Evolutionary conservation across 179 eudicot species (phyloP).

Genomic region (Carnegiea gigantea): DNA sequence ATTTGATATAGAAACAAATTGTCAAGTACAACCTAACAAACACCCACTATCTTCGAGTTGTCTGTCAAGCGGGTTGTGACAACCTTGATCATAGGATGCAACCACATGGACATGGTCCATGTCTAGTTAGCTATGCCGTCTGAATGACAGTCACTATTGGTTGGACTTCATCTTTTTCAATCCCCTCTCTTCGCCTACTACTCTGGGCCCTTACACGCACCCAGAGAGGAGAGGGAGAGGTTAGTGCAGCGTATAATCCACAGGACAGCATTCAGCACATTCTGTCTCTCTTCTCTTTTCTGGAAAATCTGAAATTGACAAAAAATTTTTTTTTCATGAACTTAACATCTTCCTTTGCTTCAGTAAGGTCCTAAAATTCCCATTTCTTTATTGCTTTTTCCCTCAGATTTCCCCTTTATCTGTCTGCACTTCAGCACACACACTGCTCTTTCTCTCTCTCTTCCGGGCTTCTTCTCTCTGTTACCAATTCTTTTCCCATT

Average conservation of each 20-base stretch:
- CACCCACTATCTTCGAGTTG: no score
- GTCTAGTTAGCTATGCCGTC: not conserved
- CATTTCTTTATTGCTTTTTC: not conserved
- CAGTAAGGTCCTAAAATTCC: conserved; percentile 23
- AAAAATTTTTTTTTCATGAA: not conserved
- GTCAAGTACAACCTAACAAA: no score
- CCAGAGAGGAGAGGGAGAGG: no score
- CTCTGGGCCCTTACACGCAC: not conserved
- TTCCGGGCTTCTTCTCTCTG: not conserved
- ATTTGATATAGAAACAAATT: no score
- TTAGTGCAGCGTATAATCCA: conserved; percentile 21
- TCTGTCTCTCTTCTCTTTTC: no score
- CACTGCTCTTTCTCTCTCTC: not conserved
- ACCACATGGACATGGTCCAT: not conserved
- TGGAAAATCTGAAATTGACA: conserved; percentile 23
- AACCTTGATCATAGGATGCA: no score
- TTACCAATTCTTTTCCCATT: not conserved
- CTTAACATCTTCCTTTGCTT: conserved; percentile 6
- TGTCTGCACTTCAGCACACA: not conserved
- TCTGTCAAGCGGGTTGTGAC: no score
- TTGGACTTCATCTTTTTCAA: not conserved
- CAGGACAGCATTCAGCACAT: conserved; percentile 19
- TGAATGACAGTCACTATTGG: not conserved
- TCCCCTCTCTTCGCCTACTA: not conserved
- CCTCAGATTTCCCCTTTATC: not conserved